Base-by-base conservation (phyloP, 2,329 filamentous ascomycete genomes). In the Calonectria hawksworthii region DNA sequence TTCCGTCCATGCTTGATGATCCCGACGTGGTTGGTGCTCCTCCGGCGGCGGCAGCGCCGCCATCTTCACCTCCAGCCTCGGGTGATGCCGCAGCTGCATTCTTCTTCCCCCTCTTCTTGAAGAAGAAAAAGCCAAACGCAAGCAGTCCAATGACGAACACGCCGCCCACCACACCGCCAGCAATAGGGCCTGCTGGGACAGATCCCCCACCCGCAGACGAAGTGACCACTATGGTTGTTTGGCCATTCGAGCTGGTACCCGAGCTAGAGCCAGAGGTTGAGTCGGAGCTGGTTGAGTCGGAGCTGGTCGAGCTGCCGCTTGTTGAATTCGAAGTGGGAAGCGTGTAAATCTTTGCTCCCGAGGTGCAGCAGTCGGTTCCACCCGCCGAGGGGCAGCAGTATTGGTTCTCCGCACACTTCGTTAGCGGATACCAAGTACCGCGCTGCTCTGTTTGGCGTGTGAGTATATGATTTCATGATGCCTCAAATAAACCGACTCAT, bases 321-420 rank as follows among this genome's bases (percentile, higher is more conserved):
- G 44, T 67, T 2, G 70, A 64, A 26, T 73, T 54, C 3, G 75
- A 71, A n/a, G 71, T 72, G 9, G 67, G 14, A n/a, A 80, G 78
- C 0, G 70, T 76, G 41, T 74, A 75, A 9, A 78, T 68, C 18
- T 74, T 36, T 2, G 78, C 70, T 1, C 78, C 78, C 16, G 64
- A 78, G 1, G 73, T 74, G 32, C 78, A 80, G 21, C 78, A 80
- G 9, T 75, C 30, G 36, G 1, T 26, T 68, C 9, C 26, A 59
- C 30, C 73, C 73, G 28, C 73, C 38, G 18, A 71, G 72, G 78
- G 78, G 4, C 78, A 80, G 41, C 78, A 80, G 41, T 80, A 80
- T 8, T 80, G 44, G n/a, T 80, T 80, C 18, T 69, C 75, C 9
- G 70, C 76, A 14, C 78, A 80, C 1, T 74, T 72, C 16, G 68